Base-by-base conservation (phyloP, 768 basidiomycete species). In the Tremella yokohamensis region DNA sequence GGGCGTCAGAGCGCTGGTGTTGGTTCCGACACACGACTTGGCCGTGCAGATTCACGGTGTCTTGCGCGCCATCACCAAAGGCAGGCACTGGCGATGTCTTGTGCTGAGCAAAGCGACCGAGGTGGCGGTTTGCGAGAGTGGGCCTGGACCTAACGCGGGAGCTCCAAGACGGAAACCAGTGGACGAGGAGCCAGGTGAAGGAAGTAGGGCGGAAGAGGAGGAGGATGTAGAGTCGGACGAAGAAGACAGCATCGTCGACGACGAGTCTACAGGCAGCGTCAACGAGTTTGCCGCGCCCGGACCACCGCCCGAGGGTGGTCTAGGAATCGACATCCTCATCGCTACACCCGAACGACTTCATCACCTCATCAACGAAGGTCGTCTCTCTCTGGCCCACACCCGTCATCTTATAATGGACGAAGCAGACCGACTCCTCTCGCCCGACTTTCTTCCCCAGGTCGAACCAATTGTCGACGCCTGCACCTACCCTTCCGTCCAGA, bases 21-120 rank as follows among this genome's bases (percentile, higher is more conserved):
- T 99, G 49, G 88, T 89, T 0, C 96, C 96, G 2, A 98, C 96
- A 1, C 84, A 90, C 50, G 96, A 99, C 79, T 77, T 99, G n/a
- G 91, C 92, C 0, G 86, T 90, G 68, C 96, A 99, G 70, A 98
- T 98, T 54, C 81, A 89, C 62, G 90, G 92, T 59, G 96, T 98
- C 72, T 88, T 75, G 87, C 50, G 91, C 88, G 73, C 79, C 90
- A 15, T 87, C 85, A 13, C 82, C 85, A 65, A 37, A 15, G 73
- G 70, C 1, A 25, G 69, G 81, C 87, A 87, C 70, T 91, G 90
- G 92, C 82, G 85, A 55, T 81, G 87, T 29, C 79, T 90, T 4
- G 78, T 92, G 34, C 88, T 90, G 73, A 90, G 84, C 74, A 97
- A 94, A 75, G 89, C 92, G 4, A 90, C 90, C 1, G 90, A 91